phyloP scores from a whole-genome alignment of 108 stramenopile genomes.

The Cyclotella cryptica region DNA sequence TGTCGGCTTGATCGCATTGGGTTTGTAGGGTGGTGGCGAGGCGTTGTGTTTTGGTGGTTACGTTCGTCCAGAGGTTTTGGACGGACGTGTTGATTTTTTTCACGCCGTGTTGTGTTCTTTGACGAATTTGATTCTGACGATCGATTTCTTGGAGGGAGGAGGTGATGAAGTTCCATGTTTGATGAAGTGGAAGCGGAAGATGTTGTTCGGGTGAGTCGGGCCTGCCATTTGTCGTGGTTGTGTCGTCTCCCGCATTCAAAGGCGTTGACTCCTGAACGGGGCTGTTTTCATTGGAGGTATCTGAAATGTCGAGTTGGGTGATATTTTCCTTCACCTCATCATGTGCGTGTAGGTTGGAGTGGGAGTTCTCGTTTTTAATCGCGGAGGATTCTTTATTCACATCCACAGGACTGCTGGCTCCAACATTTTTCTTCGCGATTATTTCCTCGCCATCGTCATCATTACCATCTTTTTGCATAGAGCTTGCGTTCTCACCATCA shows the following conservation, averaged over 20 bases:
- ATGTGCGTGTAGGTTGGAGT: no score
- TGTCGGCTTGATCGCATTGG: constrained; percentile 26
- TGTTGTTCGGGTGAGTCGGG: neutral
- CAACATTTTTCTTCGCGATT: no score
- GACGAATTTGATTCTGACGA: constrained; percentile 33
- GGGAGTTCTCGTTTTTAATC: no score
- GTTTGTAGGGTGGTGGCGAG: constrained; percentile 8
- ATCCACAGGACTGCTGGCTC: no score
- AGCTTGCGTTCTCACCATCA: neutral
- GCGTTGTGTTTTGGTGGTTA: constrained; percentile 31
- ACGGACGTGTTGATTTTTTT: constrained; percentile 22
- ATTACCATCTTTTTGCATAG: neutral
- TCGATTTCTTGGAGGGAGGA: constrained; percentile 25
- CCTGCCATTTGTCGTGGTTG: neutral
- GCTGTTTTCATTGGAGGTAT: neutral
- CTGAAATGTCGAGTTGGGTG: neutral
- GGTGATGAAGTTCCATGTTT: constrained; percentile 28
- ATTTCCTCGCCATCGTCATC: no score
- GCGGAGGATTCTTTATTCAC: no score
- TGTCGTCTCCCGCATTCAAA: neutral
- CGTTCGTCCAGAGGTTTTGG: constrained; percentile 22
- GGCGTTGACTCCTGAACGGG: neutral
- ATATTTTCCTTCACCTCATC: no score
- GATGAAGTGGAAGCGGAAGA: constrained; percentile 9
- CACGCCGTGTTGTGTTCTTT: constrained; percentile 13